Evolutionary conservation across 176 grass and related monocot genomes (phyloP), one percentile per base, ranked within the genome.

Genomic region (Avena atlantica): DNA sequence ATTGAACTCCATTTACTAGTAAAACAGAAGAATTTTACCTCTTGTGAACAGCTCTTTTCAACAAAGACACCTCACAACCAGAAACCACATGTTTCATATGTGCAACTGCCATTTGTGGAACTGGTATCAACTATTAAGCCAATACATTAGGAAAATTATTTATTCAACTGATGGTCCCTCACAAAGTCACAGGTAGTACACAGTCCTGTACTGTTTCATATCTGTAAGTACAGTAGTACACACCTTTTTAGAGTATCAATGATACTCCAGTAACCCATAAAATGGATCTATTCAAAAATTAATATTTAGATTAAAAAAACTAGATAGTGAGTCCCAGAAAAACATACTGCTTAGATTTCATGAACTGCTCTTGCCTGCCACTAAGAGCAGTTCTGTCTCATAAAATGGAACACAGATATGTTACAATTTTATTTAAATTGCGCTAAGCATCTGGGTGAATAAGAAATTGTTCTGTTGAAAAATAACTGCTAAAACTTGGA

Each of bases 111-210:
- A 69, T 47, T 69, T 80, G 34, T 10, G 17, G 25, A 71, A 68
- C 6, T 79, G 12, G 12, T 24, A 78, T n/a, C 2, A 36, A 52
- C 42, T 52, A 64, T 34, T 7, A 36, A 61, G 52, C 63, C 58
- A 49, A 20, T 59, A 80, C 6, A 51, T 0, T 63, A 45, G 55
- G 64, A 44, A 78, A 72, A 77, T 13, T 91, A 60, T 72, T 78
- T 76, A 55, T 72, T 56, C 64, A 86, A 70, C 13, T 45, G 45
- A 84, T 86, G 90, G 82, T 91, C 86, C 86, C 63, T 88, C 53
- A 36, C 21, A 29, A 75, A 16, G 72, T 85, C 71, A 56, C 55
- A 66, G 16, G 4, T 70, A 78, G 82, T 88, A 85, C 77, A 21
- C 51, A 6, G 81, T 44, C 77, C 59, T 61, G 36, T 64, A 87